These are phyloP conservation scores for Dalbergia oliveri DNA, from an alignment of 306 rosid species.

Conservation along the genomic window DNA sequence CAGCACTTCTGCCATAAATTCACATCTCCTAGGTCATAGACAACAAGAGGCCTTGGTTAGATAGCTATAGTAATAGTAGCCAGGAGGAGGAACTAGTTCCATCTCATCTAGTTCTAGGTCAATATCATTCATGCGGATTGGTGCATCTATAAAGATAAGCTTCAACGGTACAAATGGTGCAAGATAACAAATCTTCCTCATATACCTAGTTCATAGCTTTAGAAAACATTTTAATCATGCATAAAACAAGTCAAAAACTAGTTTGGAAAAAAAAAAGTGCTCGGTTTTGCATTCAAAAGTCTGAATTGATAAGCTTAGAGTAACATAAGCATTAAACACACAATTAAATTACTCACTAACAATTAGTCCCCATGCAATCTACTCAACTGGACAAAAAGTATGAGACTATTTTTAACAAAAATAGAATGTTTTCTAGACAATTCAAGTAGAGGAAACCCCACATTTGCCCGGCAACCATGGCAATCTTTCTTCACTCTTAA, in stretches of 20 bases:
- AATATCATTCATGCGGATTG: slow-evolving; percentile 61
- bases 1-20: slow-evolving; percentile 76
- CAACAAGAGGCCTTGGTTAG: slow-evolving; percentile 58
- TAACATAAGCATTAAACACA: slow-evolving; percentile 31
- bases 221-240: slow-evolving; percentile 41
- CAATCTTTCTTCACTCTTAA: slow-evolving; percentile 71
- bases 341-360: slow-evolving; percentile 50
- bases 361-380: slow-evolving; percentile 36
- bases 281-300: slow-evolving; percentile 25
- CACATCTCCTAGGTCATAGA: slow-evolving; percentile 70
- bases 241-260: slow-evolving; percentile 39
- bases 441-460: slow-evolving; percentile 61
- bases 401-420: slow-evolving; percentile 22
- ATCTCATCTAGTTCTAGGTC: slow-evolving; percentile 88
- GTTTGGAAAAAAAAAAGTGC: too few species aligned
- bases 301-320: slow-evolving; percentile 12
- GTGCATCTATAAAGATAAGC: slow-evolving; percentile 67
- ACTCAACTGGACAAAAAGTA: slow-evolving; percentile 51
- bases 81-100: slow-evolving; percentile 87
- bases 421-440: slow-evolving; percentile 42
- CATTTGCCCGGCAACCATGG: slow-evolving; percentile 80
- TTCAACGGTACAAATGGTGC: slow-evolving; percentile 52
- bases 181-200: slow-evolving; percentile 47
- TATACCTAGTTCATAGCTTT: slow-evolving; percentile 36
- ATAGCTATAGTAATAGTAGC: slow-evolving; percentile 73